Conservation (phyloP, 2,329 filamentous ascomycete genomes). For the Cryphonectria carpinicola region DNA sequence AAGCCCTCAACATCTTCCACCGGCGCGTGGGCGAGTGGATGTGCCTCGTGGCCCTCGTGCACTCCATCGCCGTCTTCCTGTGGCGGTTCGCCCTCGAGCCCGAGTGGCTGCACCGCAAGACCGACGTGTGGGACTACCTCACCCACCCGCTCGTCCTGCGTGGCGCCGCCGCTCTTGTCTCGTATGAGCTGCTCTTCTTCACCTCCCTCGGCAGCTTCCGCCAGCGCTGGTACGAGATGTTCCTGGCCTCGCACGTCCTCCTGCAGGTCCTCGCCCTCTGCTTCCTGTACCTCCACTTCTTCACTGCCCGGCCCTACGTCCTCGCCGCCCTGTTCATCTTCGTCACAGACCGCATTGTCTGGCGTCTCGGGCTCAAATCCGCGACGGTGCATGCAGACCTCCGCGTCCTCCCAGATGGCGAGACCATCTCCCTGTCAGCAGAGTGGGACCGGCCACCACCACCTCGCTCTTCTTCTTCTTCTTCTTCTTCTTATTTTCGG, state of each 20-base stretch:
- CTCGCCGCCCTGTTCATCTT: constrained; percentile 58
- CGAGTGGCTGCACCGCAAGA: constrained; percentile 45
- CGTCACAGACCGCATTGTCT: constrained; percentile 59
- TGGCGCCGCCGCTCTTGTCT: constrained; percentile 58
- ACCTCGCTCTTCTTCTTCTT: neutral
- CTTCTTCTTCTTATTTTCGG: no score
- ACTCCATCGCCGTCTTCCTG: constrained; percentile 57
- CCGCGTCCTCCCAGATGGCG: constrained; percentile 57
- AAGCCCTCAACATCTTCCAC: constrained; percentile 68
- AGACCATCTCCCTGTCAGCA: constrained; percentile 54
- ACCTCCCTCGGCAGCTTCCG: constrained; percentile 65
- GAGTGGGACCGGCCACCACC: constrained; percentile 40
- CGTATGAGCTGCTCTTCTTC: constrained; percentile 65
- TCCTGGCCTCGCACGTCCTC: constrained; percentile 61
- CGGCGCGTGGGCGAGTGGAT: constrained; percentile 65
- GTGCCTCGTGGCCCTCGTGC: constrained; percentile 62
- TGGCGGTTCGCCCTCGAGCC: constrained; percentile 58
- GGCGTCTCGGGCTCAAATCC: constrained; percentile 58
- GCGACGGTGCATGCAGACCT: constrained; percentile 53
- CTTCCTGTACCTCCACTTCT: constrained; percentile 65
- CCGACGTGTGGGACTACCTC: constrained; percentile 52
- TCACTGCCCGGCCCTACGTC: constrained; percentile 56
- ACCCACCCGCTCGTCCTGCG: constrained; percentile 54
- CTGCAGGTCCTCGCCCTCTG: constrained; percentile 59
- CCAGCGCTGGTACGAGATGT: constrained; percentile 64